Evolutionary conservation across 805 yeast species (phyloP).

Genomic region (Kodamaea restingae): DNA sequence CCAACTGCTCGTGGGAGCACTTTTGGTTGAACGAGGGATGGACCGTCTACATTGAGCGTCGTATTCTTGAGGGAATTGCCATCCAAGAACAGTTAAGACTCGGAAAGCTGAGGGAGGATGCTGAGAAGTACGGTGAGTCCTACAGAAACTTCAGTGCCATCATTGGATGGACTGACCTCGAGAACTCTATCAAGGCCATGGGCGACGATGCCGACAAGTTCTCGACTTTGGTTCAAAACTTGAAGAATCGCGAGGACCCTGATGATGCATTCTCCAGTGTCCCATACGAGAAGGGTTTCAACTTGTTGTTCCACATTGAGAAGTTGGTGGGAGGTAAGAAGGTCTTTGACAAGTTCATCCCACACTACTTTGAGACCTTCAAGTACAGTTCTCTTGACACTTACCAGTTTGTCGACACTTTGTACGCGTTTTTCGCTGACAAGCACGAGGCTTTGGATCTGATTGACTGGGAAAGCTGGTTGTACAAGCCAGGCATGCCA

Average conservation of each 20-base stretch:
- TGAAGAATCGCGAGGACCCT: constrained; percentile 51
- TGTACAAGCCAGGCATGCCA: constrained; percentile 80
- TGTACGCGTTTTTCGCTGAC: constrained; percentile 60
- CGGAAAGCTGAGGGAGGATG: constrained; percentile 12
- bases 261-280: constrained; percentile 31
- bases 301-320: constrained; percentile 64
- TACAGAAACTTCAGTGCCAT: constrained; percentile 29
- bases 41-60: constrained; percentile 34
- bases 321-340: constrained; percentile 58
- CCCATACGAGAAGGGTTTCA: constrained; percentile 37
- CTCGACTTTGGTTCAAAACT: constrained; percentile 64
- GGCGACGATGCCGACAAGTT: constrained; percentile 46
- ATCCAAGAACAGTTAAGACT: constrained; percentile 10
- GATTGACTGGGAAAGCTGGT: constrained; percentile 85
- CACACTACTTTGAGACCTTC: constrained; percentile 67
- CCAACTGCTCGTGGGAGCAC: constrained; percentile 36
- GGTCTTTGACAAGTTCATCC: constrained; percentile 75
- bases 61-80: constrained; percentile 31
- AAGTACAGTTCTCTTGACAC: constrained; percentile 73
- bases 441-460: constrained; percentile 52
- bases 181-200: constrained; percentile 21
- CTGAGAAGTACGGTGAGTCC: constrained; percentile 26
- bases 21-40: constrained; percentile 39
- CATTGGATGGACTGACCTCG: constrained; percentile 30
- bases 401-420: constrained; percentile 70